Base-by-base conservation (phyloP, 2,329 filamentous ascomycete species). In the Acrodontium crateriforme region DNA sequence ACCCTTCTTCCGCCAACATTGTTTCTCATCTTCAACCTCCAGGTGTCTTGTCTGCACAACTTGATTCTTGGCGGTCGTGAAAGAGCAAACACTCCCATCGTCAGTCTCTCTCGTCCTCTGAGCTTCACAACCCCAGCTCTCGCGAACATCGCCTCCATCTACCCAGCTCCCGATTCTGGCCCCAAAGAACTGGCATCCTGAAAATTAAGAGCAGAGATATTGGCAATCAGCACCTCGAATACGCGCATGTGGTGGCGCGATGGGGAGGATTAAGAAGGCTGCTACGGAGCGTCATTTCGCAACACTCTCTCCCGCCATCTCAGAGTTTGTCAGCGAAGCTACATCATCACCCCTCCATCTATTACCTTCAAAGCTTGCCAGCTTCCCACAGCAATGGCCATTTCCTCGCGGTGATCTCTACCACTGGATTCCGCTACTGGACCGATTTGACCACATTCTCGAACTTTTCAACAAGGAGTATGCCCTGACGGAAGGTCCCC, bases 331-430 rank as follows among this genome's bases (percentile, higher is more conserved):
- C 46, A 64, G 75, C 45, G 65, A 67, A 41, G 74, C 79, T 27
- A 74, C 73, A 41, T 67, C 68, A 32, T 65, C 70, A 40, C 71
- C 83, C 25, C 61, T 94, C 46, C 74, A 78, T 46, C 71, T 80
- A 51, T 67, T 98, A 41, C 81, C 83, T 42, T 62, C 71, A 44
- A 71, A 78, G 41, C 77, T 98, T 40, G 66, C 68, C 44, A 71
- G 69, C 31, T 95, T 95, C 52, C 84, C 87, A 33, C 75, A 76
- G 39, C 67, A 77, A 67, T 98, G 89, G 89, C 84, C 85, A 2
- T 92, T 95, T 49, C 87, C 87, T 20, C 74, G 87, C 53, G 91
- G 89, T 35, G 89, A 98, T 53, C 64, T 95, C 16, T 95, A 95
- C 53, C 87, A 98, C 63, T 98, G 91, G 91, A 94, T 98, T 41